These are phyloP conservation scores for Xylaria sp. DNA, from an alignment of 2,329 filamentous ascomycete genomes.

Conservation along the genomic window DNA sequence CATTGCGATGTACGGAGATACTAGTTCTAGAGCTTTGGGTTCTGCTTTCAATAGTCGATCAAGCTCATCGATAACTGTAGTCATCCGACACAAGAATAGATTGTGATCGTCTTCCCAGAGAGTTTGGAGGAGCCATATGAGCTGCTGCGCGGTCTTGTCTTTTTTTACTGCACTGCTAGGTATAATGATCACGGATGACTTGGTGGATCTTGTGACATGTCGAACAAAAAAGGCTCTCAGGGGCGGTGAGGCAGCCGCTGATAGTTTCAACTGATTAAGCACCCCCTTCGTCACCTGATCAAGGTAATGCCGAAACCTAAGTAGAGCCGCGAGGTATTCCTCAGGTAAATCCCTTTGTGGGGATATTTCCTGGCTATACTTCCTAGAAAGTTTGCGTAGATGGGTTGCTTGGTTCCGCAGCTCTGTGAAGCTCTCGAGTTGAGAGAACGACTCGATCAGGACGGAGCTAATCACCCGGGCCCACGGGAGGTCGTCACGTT, in stretches of 20 bases:
- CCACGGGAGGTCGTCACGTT: conserved; percentile 50
- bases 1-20: conserved; percentile 51
- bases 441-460: conserved; percentile 48
- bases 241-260: conserved; percentile 53
- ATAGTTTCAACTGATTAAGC: conserved; percentile 44
- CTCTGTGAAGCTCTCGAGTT: conserved; percentile 53
- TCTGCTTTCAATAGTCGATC: conserved; percentile 56
- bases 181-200: conserved; percentile 40
- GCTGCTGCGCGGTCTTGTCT: conserved; percentile 39
- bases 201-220: conserved; percentile 36
- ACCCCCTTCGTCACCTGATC: conserved; percentile 47
- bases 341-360: conserved; percentile 51
- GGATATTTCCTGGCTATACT: conserved; percentile 49
- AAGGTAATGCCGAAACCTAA: conserved; percentile 54
- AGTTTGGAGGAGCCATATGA: conserved; percentile 52
- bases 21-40: conserved; percentile 47
- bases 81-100: conserved; percentile 49
- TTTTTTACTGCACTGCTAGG: conserved; percentile 35
- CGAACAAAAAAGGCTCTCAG: conserved; percentile 51
- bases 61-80: conserved; percentile 58
- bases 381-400: conserved; percentile 46
- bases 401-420: conserved; percentile 49
- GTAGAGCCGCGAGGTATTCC: conserved; percentile 52
- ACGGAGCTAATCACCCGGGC: conserved; percentile 50
- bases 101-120: conserved; percentile 52